phyloP scores from a whole-genome alignment of 2,329 filamentous ascomycete genomes.

The Nothophaeocryptopus gaeumannii region DNA sequence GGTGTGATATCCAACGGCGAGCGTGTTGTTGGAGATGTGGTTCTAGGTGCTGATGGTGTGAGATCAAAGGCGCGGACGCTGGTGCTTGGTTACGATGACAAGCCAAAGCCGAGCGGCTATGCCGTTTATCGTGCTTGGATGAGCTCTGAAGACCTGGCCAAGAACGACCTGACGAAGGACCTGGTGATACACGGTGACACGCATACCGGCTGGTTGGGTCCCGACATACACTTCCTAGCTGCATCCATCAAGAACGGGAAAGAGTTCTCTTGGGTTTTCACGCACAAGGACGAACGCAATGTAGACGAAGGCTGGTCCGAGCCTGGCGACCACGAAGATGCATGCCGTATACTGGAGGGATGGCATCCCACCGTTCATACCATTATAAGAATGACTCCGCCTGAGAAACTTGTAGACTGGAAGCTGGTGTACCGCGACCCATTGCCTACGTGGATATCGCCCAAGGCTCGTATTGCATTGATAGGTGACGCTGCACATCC shows the following conservation, averaged over 20 bases:
- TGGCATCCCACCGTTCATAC: constrained; percentile 48
- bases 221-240: constrained; percentile 53
- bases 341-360: constrained; percentile 43
- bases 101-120: constrained; percentile 48
- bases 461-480: constrained; percentile 50
- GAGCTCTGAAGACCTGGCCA: constrained; percentile 46
- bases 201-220: constrained; percentile 54
- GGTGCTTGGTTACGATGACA: constrained; percentile 49
- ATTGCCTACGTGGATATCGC: constrained; percentile 54
- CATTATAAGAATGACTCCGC: constrained; percentile 44
- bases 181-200: constrained; percentile 46
- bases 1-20: constrained; percentile 33
- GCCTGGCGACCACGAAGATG: constrained; percentile 41
- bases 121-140: constrained; percentile 56
- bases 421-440: constrained; percentile 57
- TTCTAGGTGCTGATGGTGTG: constrained; percentile 55
- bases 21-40: constrained; percentile 46
- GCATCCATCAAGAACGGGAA: constrained; percentile 53
- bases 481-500: constrained; percentile 56
- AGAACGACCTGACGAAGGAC: constrained; percentile 52
- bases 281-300: constrained; percentile 48
- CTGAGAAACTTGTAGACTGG: constrained; percentile 47
- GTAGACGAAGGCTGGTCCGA: constrained; percentile 51
- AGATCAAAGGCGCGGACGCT: constrained; percentile 51
- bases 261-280: constrained; percentile 56